Evolutionary conservation across 352 stramenopile genomes (phyloP).

Genomic region (Pythium volutum): DNA sequence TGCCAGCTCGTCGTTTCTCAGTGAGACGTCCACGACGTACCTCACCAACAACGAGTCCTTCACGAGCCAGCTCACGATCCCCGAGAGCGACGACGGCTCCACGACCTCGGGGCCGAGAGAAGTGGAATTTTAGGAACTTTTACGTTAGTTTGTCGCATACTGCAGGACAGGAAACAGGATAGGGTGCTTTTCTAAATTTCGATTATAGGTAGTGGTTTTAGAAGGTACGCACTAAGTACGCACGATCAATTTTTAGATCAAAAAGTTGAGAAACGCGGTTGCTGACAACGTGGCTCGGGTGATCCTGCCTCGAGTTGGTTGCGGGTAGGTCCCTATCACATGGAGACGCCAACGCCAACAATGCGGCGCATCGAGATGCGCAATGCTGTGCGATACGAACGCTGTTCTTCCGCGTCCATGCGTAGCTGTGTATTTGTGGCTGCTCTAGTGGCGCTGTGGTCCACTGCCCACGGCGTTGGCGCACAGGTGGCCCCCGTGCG

Average conservation of each 20-base stretch:
- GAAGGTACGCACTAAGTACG: slow-evolving; percentile 1
- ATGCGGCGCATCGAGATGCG: neutral
- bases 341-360: neutral
- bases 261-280: neutral
- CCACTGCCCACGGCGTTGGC: neutral
- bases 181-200: neutral
- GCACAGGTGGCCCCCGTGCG: neutral
- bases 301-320: neutral
- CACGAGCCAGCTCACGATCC: slow-evolving; percentile 19
- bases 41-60: slow-evolving; percentile 26
- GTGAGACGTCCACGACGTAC: slow-evolving; percentile 19
- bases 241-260: neutral
- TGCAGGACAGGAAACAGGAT: too few relatives aligned
- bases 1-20: slow-evolving; percentile 19
- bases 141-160: neutral
- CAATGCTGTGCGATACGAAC: neutral
- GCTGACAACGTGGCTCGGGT: neutral
- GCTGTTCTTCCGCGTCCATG: neutral
- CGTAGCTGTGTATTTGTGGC: slow-evolving; percentile 8
- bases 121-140: slow-evolving; percentile 11
- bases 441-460: slow-evolving; percentile 6
- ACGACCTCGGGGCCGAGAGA: neutral
- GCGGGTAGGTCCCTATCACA: too few relatives aligned
- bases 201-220: neutral
- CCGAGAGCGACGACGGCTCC: slow-evolving; percentile 15